Base-by-base conservation (phyloP, 208 protist genomes). In the Trypanosoma conorhini region DNA sequence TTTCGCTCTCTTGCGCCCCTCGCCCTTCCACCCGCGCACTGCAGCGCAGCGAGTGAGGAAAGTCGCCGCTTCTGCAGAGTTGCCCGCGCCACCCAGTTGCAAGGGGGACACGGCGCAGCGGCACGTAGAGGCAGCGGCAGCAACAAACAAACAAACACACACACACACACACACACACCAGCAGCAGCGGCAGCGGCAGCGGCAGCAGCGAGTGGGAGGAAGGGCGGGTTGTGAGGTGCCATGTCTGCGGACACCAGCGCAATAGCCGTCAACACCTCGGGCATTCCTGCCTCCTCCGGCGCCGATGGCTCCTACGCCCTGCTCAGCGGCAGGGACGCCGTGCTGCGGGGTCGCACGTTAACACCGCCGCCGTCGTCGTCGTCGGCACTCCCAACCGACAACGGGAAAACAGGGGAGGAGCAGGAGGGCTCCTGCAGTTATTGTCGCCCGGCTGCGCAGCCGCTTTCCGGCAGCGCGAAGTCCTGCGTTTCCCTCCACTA, bases 211-310 rank as follows among this genome's bases (percentile, higher is more conserved):
- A 59, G 26, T 7, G 33, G 38, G 35, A 60, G 62, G 46, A 22
- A 58, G 44, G 44, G 38, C 24, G 24, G 26, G 52, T 13, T 31
- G n/a, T 21, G 40, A n/a, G 28, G n/a, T 9, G 7, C 5, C 30
- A 74, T 74, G 70, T 68, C 70, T 52, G 62, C 61, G 35, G 63
- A 68, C 54, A 67, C 38, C 5, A 74, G 70, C 31, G 70, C 62
- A 26, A 68, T 74, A 62, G 40, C 17, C 26, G 40, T 2, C 2
- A 28, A 52, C 24, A 55, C 33, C 30, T 40, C 40, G 59, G 50
- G 26, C 19, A 48, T 64, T 21, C 55, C 62, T 21, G 42, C 31
- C 12, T 62, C 52, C 42, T 68, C 62, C 22, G 30, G 5, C 19
- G 13, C 51, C 22, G 70, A 74, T 33, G 28, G 22, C 40, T 67